Evolutionary conservation across 352 stramenopile species (phyloP).

Genomic region (Pythium phragmiticola): DNA sequence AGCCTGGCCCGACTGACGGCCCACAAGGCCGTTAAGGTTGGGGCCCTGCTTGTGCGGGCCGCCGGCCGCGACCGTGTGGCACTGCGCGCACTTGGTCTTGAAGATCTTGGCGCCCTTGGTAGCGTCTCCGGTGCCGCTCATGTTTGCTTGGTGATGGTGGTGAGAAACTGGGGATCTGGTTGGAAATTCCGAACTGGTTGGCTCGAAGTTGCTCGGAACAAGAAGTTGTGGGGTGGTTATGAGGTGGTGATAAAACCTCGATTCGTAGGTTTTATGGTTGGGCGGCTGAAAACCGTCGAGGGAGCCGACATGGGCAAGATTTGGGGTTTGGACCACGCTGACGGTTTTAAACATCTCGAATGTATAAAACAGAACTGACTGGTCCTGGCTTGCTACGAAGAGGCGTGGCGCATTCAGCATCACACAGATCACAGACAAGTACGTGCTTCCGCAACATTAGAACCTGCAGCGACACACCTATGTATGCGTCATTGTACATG

Average conservation of each 20-base stretch:
- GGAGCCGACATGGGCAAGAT: conserved; percentile 2
- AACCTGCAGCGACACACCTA: too few species aligned
- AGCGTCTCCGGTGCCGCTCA: conserved; percentile 65
- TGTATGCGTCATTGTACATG: too few species aligned
- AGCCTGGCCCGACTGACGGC: conserved; percentile 95
- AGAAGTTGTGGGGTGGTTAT: conserved; percentile 9
- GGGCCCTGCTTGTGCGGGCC: conserved; percentile 98
- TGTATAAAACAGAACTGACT: conserved; percentile 10
- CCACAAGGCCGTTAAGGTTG: conserved; percentile 97
- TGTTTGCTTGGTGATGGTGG: conserved; percentile 18
- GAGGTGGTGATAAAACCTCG: conserved; percentile 17
- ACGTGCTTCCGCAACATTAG: background rate
- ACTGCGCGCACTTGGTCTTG: conserved; percentile 97
- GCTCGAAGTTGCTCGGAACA: conserved; percentile 1
- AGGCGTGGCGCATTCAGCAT: conserved; percentile 20
- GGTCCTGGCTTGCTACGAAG: background rate
- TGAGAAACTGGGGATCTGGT: conserved; percentile 14
- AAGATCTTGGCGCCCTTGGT: conserved; percentile 94
- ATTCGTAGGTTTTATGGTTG: conserved; percentile 2
- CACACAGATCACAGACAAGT: conserved; percentile 3
- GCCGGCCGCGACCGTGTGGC: conserved; percentile 89
- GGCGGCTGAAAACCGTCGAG: conserved; percentile 1
- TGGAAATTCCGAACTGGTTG: conserved; percentile 34
- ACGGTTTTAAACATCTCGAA: conserved; percentile 15
- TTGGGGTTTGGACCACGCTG: background rate